Base-by-base conservation (phyloP, 352 stramenopile genomes). In the Phytophthora tentaculata region DNA sequence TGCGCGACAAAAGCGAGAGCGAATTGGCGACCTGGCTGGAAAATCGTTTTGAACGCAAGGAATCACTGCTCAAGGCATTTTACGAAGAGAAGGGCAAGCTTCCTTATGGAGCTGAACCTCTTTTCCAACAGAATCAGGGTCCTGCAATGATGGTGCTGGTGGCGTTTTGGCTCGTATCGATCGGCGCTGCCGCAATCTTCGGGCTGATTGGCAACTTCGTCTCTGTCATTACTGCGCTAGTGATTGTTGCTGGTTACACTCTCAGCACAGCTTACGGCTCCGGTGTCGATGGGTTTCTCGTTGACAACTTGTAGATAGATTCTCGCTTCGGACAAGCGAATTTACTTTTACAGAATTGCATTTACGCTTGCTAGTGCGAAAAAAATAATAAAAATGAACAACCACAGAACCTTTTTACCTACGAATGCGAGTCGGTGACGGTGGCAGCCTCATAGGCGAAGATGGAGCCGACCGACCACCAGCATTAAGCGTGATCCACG, bases 21-120 rank as follows among this genome's bases (percentile, higher is more conserved):
- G 76, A 82, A 24, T 66, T 94, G n/a, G 73, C 68, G 5, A 51
- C 54, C 13, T 95, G 83, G 84, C 66, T 95, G 57, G 77, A 95
- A 41, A 69, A 73, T 14, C 80, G 81, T 0, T 95, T 93, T 29
- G 72, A 81, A 55, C 80, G 69, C 45, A 93, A 93, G 62, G 87
- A 95, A 32, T 73, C 67, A 19, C 50, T 88, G 39, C 71, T 95
- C 20, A 80, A 81, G 62, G 44, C 55, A 8, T 95, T 90, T 61
- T 92, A 92, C 73, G 76, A 91, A 48, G 67, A 70, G 6, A 51
- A 85, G 32, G 71, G 73, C 0, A 74, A 84, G 48, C 73, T 92
- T 50, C 87, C 87, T 0, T 51, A 64, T 4, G 74, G 67, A 35
- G 87, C 83, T 9, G 35, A 80, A 60, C 77, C 69, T 41, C 73